Percentiles rank a stretch among this genome's conserved stretches.
Conservation (phyloP, 2,329 filamentous ascomycete species). For the Cercospora janseana region DNA sequence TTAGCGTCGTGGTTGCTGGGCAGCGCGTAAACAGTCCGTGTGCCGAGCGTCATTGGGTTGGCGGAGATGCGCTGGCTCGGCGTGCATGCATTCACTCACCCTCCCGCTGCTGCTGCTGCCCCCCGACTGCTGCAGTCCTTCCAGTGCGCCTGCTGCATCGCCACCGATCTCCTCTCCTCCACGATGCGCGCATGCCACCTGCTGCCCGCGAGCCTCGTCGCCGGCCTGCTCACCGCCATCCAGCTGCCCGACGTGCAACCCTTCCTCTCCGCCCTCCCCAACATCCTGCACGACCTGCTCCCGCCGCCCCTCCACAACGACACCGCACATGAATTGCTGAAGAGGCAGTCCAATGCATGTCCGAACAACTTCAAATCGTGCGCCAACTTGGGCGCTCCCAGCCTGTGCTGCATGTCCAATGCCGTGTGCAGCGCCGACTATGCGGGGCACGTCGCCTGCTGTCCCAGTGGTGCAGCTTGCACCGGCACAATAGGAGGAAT, state of each 20-base stretch:
- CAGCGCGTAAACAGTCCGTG: not conserved
- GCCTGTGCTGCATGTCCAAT: constrained; percentile 55
- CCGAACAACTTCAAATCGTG: constrained; percentile 55
- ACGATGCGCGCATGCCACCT: constrained; percentile 25
- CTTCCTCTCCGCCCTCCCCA: constrained; percentile 34
- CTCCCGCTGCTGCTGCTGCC: not conserved
- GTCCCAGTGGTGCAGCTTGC: constrained; percentile 56
- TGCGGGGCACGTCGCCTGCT: constrained; percentile 60
- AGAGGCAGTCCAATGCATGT: constrained; percentile 46
- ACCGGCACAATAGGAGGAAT: constrained; percentile 52
- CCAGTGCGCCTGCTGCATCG: not conserved
- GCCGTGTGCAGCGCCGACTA: constrained; percentile 57
- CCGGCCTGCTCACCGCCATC: constrained; percentile 25
- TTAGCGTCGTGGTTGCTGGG: constrained; percentile 8
- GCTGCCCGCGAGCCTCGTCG: constrained; percentile 21
- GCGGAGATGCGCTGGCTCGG: not conserved
- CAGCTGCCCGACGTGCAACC: constrained; percentile 32
- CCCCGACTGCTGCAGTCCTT: not conserved
- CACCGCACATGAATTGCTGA: constrained; percentile 32
- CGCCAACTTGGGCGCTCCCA: constrained; percentile 51
- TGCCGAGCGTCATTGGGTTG: constrained; percentile 10
- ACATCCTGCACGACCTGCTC: constrained; percentile 28
- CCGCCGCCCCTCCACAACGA: constrained; percentile 23
- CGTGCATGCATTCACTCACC: too few species aligned
- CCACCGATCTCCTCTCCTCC: not conserved